These are phyloP conservation scores for Fusarium brachygibbosum DNA, from an alignment of 2,329 filamentous ascomycete species.

Conservation along the genomic window DNA sequence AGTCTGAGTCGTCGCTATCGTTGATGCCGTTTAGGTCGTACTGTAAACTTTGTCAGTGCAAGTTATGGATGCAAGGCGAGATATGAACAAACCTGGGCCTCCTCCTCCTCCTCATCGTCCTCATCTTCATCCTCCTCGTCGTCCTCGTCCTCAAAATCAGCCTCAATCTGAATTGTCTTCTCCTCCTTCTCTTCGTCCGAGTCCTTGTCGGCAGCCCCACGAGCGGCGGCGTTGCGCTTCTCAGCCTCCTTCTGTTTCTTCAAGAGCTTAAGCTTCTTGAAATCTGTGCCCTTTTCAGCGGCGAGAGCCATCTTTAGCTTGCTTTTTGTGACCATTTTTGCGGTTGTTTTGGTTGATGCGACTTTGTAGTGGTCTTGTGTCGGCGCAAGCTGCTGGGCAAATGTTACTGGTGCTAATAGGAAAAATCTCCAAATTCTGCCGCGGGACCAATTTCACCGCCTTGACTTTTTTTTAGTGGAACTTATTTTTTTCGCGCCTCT, in stretches of 20 bases:
- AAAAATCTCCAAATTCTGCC: constrained; percentile 53
- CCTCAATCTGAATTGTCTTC: constrained; percentile 56
- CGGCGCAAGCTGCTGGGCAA: constrained; percentile 37
- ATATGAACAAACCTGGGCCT: constrained; percentile 46
- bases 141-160: constrained; percentile 52
- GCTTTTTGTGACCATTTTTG: constrained; percentile 59
- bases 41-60: constrained; percentile 47
- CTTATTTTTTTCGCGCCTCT: constrained; percentile 12
- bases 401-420: constrained; percentile 40
- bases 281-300: constrained; percentile 68
- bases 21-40: constrained; percentile 69
- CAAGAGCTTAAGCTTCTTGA: constrained; percentile 65
- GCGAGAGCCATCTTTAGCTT: constrained; percentile 68
- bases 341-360: constrained; percentile 24
- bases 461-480: constrained; percentile 48
- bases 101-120: constrained; percentile 46
- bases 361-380: constrained; percentile 27
- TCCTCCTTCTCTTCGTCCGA: constrained; percentile 53
- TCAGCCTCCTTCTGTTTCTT: constrained; percentile 62
- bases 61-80: constrained; percentile 1
- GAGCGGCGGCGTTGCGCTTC: constrained; percentile 53
- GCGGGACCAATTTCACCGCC: constrained; percentile 45
- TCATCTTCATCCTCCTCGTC: constrained; percentile 57
- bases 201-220: constrained; percentile 47
- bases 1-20: constrained; percentile 74